Evolutionary conservation across 2,329 filamentous ascomycete species (phyloP).

Genomic region (Chlorencoelia australis): DNA sequence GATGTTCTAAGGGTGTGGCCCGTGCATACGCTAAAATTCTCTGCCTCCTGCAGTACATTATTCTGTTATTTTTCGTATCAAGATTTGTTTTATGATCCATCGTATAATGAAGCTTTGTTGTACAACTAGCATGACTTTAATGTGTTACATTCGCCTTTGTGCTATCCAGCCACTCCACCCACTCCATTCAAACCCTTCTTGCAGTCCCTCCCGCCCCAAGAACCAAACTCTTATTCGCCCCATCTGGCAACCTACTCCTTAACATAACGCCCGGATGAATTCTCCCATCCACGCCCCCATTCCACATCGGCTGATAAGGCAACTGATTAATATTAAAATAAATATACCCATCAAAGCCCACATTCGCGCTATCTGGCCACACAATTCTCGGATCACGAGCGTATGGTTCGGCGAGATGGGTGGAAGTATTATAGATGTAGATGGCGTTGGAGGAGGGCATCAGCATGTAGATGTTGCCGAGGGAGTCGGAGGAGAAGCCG

Average conservation of each 20-base stretch:
- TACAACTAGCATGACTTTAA: too few species aligned
- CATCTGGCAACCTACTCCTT: slow-evolving; percentile 32
- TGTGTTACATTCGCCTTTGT: too few species aligned
- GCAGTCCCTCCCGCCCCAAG: slow-evolving; percentile 1
- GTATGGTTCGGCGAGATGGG: slow-evolving; percentile 29
- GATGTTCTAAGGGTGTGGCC: too few species aligned
- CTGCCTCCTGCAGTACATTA: too few species aligned
- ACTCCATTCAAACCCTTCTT: neutral
- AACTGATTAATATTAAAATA: slow-evolving; percentile 41
- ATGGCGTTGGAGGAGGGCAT: slow-evolving; percentile 37
- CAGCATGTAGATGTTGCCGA: slow-evolving; percentile 35
- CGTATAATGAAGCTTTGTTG: too few species aligned
- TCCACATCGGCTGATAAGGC: slow-evolving; percentile 38
- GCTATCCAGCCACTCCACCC: too few species aligned
- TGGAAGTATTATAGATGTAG: slow-evolving; percentile 32
- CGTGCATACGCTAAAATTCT: too few species aligned
- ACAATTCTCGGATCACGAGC: slow-evolving; percentile 34
- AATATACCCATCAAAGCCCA: slow-evolving; percentile 35
- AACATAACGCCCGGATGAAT: slow-evolving; percentile 35
- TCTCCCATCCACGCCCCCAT: slow-evolving; percentile 34
- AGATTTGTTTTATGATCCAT: too few species aligned
- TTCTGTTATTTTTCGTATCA: too few species aligned
- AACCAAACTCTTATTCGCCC: slow-evolving; percentile 23
- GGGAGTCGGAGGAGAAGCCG: slow-evolving; percentile 34
- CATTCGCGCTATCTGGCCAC: slow-evolving; percentile 34